phyloP scores from a whole-genome alignment of 306 rosid species.

The Medicago truncatula region MtrunA17r5.0-ANR NC_053046.1:41618001-41618500 shows the following conservation, averaged over 20 bases:
- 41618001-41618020: conserved; percentile 60
- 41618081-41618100: conserved; percentile 83
- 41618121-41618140: conserved; percentile 79
- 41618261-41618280: conserved; percentile 66
- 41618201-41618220: conserved; percentile 90
- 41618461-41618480: conserved; percentile 83
- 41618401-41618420: conserved; percentile 63
- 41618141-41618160: conserved; percentile 96
- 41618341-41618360: conserved; percentile 70
- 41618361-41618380: conserved; percentile 84
- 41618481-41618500: conserved; percentile 77
- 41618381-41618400: conserved; percentile 73
- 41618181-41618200: conserved; percentile 79
- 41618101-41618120: conserved; percentile 94
- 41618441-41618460: conserved; percentile 90
- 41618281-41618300: conserved; percentile 66
- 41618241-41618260: conserved; percentile 63
- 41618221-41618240: conserved; percentile 67
- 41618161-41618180: conserved; percentile 90
- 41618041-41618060: conserved; percentile 93
- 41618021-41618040: conserved; percentile 96
- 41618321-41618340: conserved; percentile 64
- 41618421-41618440: conserved; percentile 81
- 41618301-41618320: conserved; percentile 79
- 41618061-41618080: conserved; percentile 88